phyloP scores from a whole-genome alignment of 306 rosid genomes.

The Gynostemma pentaphyllum region DNA sequence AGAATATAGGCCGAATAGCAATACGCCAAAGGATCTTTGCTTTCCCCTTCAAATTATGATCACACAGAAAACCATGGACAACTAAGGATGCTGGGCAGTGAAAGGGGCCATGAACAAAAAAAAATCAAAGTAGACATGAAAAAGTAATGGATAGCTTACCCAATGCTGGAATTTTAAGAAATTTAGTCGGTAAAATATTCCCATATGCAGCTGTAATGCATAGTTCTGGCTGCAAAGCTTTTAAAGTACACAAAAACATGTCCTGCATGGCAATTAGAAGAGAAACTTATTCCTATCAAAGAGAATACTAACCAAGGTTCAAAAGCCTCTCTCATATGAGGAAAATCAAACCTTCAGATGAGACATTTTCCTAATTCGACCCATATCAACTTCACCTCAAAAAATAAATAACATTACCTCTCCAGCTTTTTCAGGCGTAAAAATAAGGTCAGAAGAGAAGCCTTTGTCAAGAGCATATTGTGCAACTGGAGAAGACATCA shows the following conservation, averaged over 20 bases:
- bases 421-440: conserved; percentile 67
- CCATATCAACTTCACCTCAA: background rate
- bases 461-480: conserved; percentile 64
- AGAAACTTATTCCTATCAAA: background rate
- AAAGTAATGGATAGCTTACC: conserved; percentile 32
- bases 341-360: background rate
- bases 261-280: conserved; percentile 31
- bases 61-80: too few species aligned
- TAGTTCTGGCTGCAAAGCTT: conserved; percentile 63
- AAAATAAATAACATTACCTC: conserved; percentile 31
- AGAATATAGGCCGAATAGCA: too few species aligned
- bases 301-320: background rate
- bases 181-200: conserved; percentile 41
- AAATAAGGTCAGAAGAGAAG: conserved; percentile 62
- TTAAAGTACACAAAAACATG: conserved; percentile 52
- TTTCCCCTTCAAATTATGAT: too few species aligned
- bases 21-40: too few species aligned
- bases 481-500: conserved; percentile 71
- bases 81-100: too few species aligned
- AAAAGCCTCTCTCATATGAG: background rate
- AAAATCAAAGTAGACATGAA: background rate
- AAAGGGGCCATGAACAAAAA: too few species aligned
- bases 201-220: conserved; percentile 61
- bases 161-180: conserved; percentile 36
- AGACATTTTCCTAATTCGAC: background rate